Evolutionary conservation across 2,329 filamentous ascomycete genomes (phyloP), one percentile per base, ranked within the genome.

Genomic region (Clonostachys sp.): DNA sequence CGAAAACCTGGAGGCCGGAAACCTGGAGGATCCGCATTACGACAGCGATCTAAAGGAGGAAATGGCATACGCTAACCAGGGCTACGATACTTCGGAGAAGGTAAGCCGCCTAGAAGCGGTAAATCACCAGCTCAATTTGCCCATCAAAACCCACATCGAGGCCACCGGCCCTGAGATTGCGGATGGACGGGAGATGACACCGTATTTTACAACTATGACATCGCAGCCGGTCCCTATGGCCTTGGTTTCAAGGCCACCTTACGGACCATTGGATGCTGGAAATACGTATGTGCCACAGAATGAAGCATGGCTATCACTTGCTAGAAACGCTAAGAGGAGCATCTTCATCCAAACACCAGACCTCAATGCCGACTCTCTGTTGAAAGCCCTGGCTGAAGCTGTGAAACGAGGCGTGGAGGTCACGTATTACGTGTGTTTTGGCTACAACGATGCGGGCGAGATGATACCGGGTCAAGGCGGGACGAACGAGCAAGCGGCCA

Each of bases 341-440:
- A 76, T 91, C n/a, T 89, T 91, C 57, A 90, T 92, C 49, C 86
- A 91, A 61, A 84, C 86, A 0, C 88, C 88, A 0, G 86, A 89
- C 18, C 73, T 92, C 36, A 92, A 92, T 56, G 86, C 87, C 1
- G 77, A 79, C 48, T 83, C 81, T 0, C 67, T 91, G 0, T 57
- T 90, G 0, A 77, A 81, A 0, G 83, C 82, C 1, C 75, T 91
- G 5, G 59, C 78, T 1, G 75, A 74, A 4, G 87, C 88, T 0
- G 76, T 84, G n/a, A 74, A 81, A 50, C 72, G 87, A 2, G 87
- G 87, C 0, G 65, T 91, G 1, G 70, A 83, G 45, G 81, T 91
- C 0, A 82, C 78, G 1, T 84, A 82, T 60, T 91, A 88, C 52
- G 73, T 90, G 2, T 89, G 86, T 53, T 75, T 91, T 1, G 87